Evolutionary conservation across 768 basidiomycete species (phyloP).

Genomic region (Clitopilus passeckerianus): DNA sequence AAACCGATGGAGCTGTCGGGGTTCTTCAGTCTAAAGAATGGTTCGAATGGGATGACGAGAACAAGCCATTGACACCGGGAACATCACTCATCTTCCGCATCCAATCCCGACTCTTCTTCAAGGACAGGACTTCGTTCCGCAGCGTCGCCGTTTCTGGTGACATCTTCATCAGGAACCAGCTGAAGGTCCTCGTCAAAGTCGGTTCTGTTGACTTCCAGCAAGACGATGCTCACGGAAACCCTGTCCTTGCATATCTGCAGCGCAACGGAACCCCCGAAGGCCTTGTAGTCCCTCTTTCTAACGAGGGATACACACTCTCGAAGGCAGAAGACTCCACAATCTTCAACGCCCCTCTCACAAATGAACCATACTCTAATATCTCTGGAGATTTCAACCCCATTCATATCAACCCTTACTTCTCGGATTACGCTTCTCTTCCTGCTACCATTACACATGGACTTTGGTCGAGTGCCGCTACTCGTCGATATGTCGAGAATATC

Average conservation of each 20-base stretch:
- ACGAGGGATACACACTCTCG: constrained; percentile 83
- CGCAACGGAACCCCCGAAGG: constrained; percentile 85
- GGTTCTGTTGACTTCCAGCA: constrained; percentile 83
- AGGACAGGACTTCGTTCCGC: constrained; percentile 82
- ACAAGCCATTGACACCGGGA: constrained; percentile 72
- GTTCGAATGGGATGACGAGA: constrained; percentile 92
- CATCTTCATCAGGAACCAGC: constrained; percentile 82
- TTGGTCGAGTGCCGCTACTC: constrained; percentile 94
- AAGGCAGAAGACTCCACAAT: constrained; percentile 50
- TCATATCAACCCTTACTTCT: constrained; percentile 97
- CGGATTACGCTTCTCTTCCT: constrained; percentile 87
- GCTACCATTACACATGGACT: constrained; percentile 98
- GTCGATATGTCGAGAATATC: constrained; percentile 88
- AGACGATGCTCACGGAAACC: constrained; percentile 88
- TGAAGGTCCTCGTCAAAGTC: constrained; percentile 86
- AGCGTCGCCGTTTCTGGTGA: constrained; percentile 80
- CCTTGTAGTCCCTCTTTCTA: constrained; percentile 69
- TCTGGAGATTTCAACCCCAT: constrained; percentile 99
- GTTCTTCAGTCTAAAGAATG: constrained; percentile 95
- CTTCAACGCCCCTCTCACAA: constrained; percentile 84
- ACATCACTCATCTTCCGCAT: constrained; percentile 87
- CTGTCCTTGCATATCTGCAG: constrained; percentile 88
- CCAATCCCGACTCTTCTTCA: constrained; percentile 84
- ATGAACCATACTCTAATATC: constrained; percentile 92
- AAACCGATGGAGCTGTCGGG: constrained; percentile 76